Conservation (phyloP, 306 rosid genomes). For the Neltuma alba region DNA sequence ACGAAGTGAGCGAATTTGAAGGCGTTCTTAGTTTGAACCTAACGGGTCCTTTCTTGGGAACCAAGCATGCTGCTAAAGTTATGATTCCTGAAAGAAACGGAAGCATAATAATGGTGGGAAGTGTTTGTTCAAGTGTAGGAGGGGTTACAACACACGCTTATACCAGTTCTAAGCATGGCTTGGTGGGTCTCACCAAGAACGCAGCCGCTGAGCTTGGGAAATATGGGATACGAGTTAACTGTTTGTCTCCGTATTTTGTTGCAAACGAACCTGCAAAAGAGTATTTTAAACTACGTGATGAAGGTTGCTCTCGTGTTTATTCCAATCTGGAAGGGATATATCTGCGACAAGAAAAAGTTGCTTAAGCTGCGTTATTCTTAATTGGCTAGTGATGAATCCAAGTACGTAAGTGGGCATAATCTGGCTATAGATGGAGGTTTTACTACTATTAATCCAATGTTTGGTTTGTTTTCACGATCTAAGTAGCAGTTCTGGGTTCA, state of each 20-base stretch:
- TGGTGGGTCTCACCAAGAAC: constrained; percentile 38
- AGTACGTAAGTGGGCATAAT: constrained; percentile 39
- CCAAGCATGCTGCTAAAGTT: constrained; percentile 41
- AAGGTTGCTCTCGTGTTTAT: not conserved
- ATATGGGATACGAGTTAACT: constrained; percentile 35
- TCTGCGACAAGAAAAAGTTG: constrained; percentile 34
- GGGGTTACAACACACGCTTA: constrained; percentile 43
- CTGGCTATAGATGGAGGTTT: constrained; percentile 41
- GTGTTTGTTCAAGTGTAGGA: constrained; percentile 34
- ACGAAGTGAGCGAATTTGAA: constrained; percentile 33
- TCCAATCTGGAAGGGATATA: constrained; percentile 28
- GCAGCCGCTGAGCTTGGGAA: constrained; percentile 36
- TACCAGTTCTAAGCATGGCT: constrained; percentile 43
- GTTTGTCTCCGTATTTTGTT: constrained; percentile 31
- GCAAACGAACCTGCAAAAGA: not conserved
- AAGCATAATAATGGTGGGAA: constrained; percentile 36
- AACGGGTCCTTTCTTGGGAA: constrained; percentile 42
- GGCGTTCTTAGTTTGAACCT: constrained; percentile 29
- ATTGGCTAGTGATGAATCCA: constrained; percentile 47
- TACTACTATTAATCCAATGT: too few relatives aligned
- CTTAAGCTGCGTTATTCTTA: constrained; percentile 33
- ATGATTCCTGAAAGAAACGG: constrained; percentile 39
- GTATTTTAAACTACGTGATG: constrained; percentile 35
- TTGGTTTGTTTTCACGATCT: too few relatives aligned
- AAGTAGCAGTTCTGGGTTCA: too few relatives aligned